Evolutionary conservation across 345 rosid species (phyloP), one percentile per base, ranked within the genome.

Genomic region (Erodium maritimum): DNA sequence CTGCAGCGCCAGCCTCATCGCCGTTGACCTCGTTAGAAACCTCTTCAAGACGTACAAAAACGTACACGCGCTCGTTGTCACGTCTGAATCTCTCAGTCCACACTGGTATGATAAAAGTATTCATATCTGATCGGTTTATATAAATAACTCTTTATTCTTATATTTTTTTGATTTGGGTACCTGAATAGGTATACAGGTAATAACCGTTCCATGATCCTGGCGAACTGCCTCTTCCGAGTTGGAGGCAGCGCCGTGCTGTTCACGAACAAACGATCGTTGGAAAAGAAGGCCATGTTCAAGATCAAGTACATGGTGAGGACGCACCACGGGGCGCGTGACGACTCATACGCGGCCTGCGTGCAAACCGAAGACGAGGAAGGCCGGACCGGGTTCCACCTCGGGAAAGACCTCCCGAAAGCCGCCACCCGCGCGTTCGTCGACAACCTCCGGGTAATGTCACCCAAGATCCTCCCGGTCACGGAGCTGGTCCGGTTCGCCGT

Each of bases 181-280:
- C 95, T 87, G 1, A 78, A 88, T 34, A 86, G 95, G 96, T 91
- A 91, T 19, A 55, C 86, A 0, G 98, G 98, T 18, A 91, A 71
- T 19, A 66, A 88, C 67, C 75, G 80, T 45, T 91, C 98, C 5
- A 91, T 91, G 98, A 91, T 91, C 63, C 79, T 88, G 2, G 75
- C 96, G 0, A 91, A 91, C 56, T 82, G 87, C 21, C 62, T 91
- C 78, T 91, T 91, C 67, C 79, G 98, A 0, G 71, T 81, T 0
- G 98, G 98, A 17, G 98, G 98, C 1, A 79, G 87, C 22, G 84
- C 84, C 10, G 73, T 91, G 20, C 78, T 91, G 21, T 65, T 88
- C 75, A 79, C 93, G 0, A 91, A 91, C 80, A 81, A 86, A 52
- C 73, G 75, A 57, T 66, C 82, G 45, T 55, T 77, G 50, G 67